Evolutionary conservation across 345 rosid genomes (phyloP), one percentile per base, ranked within the genome.

Genomic region (Rhizophora mangle): DNA sequence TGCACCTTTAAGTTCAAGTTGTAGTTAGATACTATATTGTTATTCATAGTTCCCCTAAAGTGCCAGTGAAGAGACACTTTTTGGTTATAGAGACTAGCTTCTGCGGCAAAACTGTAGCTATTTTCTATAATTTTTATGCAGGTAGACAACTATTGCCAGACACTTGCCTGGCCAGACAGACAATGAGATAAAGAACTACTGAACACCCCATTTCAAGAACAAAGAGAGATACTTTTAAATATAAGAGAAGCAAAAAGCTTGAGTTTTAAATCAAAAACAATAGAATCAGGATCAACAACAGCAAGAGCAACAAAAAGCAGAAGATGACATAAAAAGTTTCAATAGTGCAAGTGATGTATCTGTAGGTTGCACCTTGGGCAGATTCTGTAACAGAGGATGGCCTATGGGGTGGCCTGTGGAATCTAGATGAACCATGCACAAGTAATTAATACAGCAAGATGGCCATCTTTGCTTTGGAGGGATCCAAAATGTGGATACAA

Each of bases 391-490:
- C 55, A n/a, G 55, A 51, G 19, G 55, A 51, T 51, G 55, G 22
- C 6, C 55, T 51, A 51, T 73, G 66, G 71, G 67, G 71, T 52
- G 76, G 71, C 24, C 26, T 66, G 32, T 73, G 76, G 76, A 51
- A 51, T n/a, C 2, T 51, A 51, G 21, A 51, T n/a, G 22, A 32
- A 32, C 34, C 6, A 6, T 32, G 6, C 2, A 6, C 34, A 32
- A 32, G 34, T 32, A 51, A 19, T 51, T 15, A 51, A 16, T 18
- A 19, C 55, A 51, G 15, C 55, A 51, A 51, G 55, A 51, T 51
- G 55, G 22, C 55, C 55, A 51, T 13, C 24, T 24, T 24, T 24
- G 24, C 24, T 24, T 24, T 24, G 24, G 24, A 24, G 24, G 24
- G 24, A 24, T 24, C 24, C 24, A 24, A 24, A 24, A 24, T 24